Evolutionary conservation across 1,284 basidiomycete genomes (phyloP), one percentile per base, ranked within the genome.

Genomic region (Boletus mariae): DNA sequence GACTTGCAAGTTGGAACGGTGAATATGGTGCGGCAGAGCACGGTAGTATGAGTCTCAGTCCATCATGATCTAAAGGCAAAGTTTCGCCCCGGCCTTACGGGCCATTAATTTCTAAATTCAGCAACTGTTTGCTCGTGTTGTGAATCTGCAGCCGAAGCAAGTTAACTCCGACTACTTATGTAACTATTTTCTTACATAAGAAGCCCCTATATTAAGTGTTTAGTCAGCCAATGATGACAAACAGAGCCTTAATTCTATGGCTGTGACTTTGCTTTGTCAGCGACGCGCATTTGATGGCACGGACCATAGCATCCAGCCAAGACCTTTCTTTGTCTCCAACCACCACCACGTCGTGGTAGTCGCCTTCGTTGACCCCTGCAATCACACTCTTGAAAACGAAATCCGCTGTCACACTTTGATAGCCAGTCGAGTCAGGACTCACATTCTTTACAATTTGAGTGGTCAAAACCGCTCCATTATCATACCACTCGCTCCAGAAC

Each of bases 191-290:
- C 20, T 20, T 20, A 20, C 20, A 20, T 20, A 20, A 20, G 20
- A 20, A 20, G 25, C 25, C 25, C 25, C 25, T 26, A 26, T 26
- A 26, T 31, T 11, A 31, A 5, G 10, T 11, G 11, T 10, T 31
- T 31, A 31, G 29, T 31, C 29, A 31, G 9, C 10, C 0, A 8
- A 32, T 32, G 34, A 35, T 35, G 34, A 35, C 34, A 35, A 32
- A 32, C 2, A 13, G n/a, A 7, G 34, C 34, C 15, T 13, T 35
- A 35, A 4, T 6, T 3, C 10, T 26, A 37, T 52, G 52, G 49
- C 51, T 52, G 45, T 65, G 59, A 6, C 10, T 5, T 9, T 40
- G 52, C 55, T 69, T 66, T 56, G 65, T 65, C 61, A 69, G 56
- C 61, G 1, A 17, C 25, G 5, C 42, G 13, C 55, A 57, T 57